Percentiles rank a stretch among this genome's conserved stretches.
Conservation (phyloP, 2,329 filamentous ascomycete species). For the Botrytis tulipae region DNA sequence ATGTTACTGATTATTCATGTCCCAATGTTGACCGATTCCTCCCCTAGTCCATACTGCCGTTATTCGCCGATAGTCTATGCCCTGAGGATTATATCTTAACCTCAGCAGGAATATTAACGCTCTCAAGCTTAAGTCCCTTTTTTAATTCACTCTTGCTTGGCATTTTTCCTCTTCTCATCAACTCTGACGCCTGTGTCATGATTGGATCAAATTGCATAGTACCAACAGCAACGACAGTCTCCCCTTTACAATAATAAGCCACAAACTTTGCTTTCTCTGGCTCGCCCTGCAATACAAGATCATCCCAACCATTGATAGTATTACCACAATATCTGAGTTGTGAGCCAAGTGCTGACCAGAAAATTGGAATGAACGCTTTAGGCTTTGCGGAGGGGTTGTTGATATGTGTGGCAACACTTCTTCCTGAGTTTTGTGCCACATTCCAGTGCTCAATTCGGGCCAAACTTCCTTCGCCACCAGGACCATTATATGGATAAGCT, state of each 20-base stretch:
- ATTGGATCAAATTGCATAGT: conserved; percentile 88
- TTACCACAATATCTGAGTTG: conserved; percentile 95
- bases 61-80: neutral
- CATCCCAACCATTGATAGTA: conserved; percentile 79
- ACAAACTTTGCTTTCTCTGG: conserved; percentile 77
- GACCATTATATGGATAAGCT: conserved; percentile 89
- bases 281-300: conserved; percentile 75
- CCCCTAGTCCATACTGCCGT: too few species aligned
- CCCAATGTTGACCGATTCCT: neutral
- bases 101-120: conserved; percentile 32
- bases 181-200: conserved; percentile 76
- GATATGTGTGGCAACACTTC: conserved; percentile 76
- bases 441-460: conserved; percentile 98
- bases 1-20: neutral
- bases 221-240: conserved; percentile 84
- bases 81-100: conserved; percentile 23
- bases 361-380: conserved; percentile 83
- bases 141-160: conserved; percentile 74
- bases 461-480: conserved; percentile 70
- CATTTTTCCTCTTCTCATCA: conserved; percentile 84
- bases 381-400: conserved; percentile 59
- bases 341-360: conserved; percentile 90
- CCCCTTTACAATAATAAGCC: conserved; percentile 84
- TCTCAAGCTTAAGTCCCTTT: conserved; percentile 48
- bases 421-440: conserved; percentile 90